Base-by-base conservation (phyloP, 306 rosid genomes). In the Lathyrus tuberosus region DNA sequence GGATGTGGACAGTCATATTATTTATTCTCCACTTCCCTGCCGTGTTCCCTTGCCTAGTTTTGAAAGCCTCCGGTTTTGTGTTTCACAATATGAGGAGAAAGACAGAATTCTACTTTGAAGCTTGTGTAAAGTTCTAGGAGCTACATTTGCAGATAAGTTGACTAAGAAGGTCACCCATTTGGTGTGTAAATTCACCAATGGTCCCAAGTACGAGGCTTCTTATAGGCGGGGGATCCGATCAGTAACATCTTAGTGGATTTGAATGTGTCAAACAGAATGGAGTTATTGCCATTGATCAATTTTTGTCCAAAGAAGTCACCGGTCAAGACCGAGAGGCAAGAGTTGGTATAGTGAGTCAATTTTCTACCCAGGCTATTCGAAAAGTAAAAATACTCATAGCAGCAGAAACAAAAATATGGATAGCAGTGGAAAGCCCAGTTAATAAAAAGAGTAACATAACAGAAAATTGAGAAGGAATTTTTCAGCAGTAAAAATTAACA, bases 1-100 rank as follows among this genome's bases (percentile, higher is more conserved):
- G 85, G 92, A 87, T 81, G 87, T 89, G 76, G 80, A 58, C 61
- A 71, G 86, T 64, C 96, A 94, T 80, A 84, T 88, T 84, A 89
- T 94, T 72, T 94, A 87, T 83, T 83, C 97, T 75, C 98, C 98
- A 54, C 97, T 94, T 80, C 92, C 97, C 54, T 90, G 98, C 72
- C 11, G 6, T 43, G 74, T 86, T 70, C 98, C 98, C 62, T 85
- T 94, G 84, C 88, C 88, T 68, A 97, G 95, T 63, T 88, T 88
- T 77, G 86, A 88, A 86, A 83, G 79, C 46, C 80, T 87, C 59
- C 81, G 97, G 67, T 90, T 94, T 78, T 94, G 96, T 80, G 92
- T 88, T 81, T 90, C 98, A 42, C 98, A 94, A 84, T 94, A 94
- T 44, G 92, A 90, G 65, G 95, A 83, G 68, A 87, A 84, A 81